A percentile compares a stretch with the other conserved stretches of the same genome.
These are phyloP conservation scores for Pseudocercospora fuligena DNA, from an alignment of 2,329 filamentous ascomycete species.

Conservation along the genomic window DNA sequence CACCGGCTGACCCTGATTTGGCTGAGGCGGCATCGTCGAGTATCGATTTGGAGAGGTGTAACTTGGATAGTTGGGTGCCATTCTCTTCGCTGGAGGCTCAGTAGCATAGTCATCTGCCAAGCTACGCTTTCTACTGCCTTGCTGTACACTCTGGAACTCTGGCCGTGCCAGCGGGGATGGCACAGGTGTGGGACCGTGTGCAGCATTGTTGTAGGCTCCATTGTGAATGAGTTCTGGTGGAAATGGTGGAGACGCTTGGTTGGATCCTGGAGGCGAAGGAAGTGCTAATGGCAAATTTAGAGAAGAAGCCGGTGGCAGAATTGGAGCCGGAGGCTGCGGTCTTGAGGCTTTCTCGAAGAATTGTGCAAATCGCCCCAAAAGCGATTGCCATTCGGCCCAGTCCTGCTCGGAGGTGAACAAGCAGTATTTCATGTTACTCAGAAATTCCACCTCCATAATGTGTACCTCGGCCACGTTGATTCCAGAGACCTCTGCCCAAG, in stretches of 20 bases:
- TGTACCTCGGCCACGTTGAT: conserved; percentile 95
- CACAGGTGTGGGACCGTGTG: conserved; percentile 47
- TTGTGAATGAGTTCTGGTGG: conserved; percentile 42
- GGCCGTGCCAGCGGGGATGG: conserved; percentile 47
- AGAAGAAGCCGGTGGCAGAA: conserved; percentile 55
- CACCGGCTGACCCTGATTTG: conserved; percentile 30
- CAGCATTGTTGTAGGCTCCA: conserved; percentile 45
- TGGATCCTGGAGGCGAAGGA: conserved; percentile 57
- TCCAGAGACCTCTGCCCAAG: conserved; percentile 96
- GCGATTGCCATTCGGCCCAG: conserved; percentile 86
- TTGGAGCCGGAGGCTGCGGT: conserved; percentile 45
- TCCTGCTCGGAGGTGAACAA: conserved; percentile 82
- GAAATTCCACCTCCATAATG: conserved; percentile 99
- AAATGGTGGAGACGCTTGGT: conserved; percentile 57
- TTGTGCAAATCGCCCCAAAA: conserved; percentile 78
- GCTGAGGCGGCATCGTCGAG: conserved; percentile 43
- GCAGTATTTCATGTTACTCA: conserved; percentile 97
- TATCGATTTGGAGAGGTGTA: conserved; percentile 37
- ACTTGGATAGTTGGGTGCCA: conserved; percentile 32
- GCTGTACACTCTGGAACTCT: conserved; percentile 41
- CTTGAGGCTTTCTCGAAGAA: conserved; percentile 74
- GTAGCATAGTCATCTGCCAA: conserved; percentile 56
- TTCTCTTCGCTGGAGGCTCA: conserved; percentile 63
- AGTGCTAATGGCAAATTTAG: conserved; percentile 52
- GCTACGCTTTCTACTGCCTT: conserved; percentile 59